These are phyloP conservation scores for Canavalia ensiformis DNA, from an alignment of 306 rosid genomes.

Conservation along the genomic window DNA sequence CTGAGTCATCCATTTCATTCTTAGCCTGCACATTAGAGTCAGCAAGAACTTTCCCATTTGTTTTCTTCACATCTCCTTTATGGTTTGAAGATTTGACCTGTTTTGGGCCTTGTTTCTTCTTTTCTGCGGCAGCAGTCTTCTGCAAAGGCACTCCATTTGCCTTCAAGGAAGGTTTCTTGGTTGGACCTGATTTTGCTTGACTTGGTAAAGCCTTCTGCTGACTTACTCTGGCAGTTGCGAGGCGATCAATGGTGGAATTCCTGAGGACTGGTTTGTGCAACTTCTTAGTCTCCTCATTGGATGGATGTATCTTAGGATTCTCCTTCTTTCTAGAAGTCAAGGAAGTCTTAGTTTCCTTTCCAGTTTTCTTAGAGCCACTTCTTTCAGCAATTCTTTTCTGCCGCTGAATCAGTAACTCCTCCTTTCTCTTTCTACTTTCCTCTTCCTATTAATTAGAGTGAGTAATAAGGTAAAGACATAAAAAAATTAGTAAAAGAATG, in stretches of 20 bases:
- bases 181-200: constrained; percentile 56
- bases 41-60: constrained; percentile 52
- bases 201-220: constrained; percentile 58
- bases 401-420: constrained; percentile 71
- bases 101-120: constrained; percentile 68
- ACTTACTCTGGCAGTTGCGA: constrained; percentile 68
- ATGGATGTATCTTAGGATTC: constrained; percentile 61
- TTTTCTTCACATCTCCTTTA: constrained; percentile 51
- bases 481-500: constrained; percentile 19
- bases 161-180: constrained; percentile 66
- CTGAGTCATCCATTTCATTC: constrained; percentile 51
- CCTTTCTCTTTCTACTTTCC: constrained; percentile 79
- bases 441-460: constrained; percentile 69
- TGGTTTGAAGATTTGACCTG: constrained; percentile 63
- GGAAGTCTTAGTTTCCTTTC: constrained; percentile 50
- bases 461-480: constrained; percentile 34
- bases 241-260: constrained; percentile 88
- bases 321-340: constrained; percentile 55
- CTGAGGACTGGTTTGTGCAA: constrained; percentile 67
- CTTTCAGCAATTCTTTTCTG: constrained; percentile 98
- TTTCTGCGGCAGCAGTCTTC: constrained; percentile 56
- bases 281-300: constrained; percentile 66
- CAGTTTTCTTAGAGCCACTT: constrained; percentile 67
- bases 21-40: constrained; percentile 52
- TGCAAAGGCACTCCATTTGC: constrained; percentile 55